phyloP scores from a whole-genome alignment of 768 basidiomycete genomes.

The Boletus rufocinnamomeus region DNA sequence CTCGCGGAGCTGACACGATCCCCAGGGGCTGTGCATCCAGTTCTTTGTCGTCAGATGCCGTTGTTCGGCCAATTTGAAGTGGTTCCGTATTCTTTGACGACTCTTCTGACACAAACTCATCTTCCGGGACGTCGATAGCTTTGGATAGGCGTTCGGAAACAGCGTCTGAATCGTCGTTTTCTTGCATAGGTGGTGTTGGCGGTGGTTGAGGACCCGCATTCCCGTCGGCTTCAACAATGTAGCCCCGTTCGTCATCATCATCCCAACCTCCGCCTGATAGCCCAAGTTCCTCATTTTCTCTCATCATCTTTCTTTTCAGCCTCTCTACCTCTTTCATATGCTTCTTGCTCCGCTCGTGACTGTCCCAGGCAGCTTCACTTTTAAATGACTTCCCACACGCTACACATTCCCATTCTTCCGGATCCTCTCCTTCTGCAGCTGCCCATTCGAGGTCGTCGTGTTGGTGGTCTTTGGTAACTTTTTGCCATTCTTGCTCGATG shows the following conservation, averaged over 20 bases:
- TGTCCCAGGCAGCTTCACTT: conserved; percentile 93
- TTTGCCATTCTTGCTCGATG: conserved; percentile 92
- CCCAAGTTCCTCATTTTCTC: conserved; percentile 69
- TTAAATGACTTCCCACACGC: conserved; percentile 88
- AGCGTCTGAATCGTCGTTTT: conserved; percentile 4
- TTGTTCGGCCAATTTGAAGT: conserved; percentile 6
- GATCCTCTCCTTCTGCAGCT: conserved; percentile 64
- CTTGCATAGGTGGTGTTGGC: conserved; percentile 13
- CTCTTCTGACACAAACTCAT: conserved; percentile 10
- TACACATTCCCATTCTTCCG: conserved; percentile 94
- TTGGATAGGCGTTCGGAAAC: background rate
- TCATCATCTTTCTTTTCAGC: conserved; percentile 73
- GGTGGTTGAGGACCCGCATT: conserved; percentile 15
- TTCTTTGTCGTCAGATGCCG: background rate
- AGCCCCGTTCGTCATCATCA: conserved; percentile 22
- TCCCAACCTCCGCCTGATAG: conserved; percentile 41
- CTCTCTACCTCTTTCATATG: conserved; percentile 86
- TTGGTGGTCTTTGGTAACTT: conserved; percentile 42
- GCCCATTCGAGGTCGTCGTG: conserved; percentile 71
- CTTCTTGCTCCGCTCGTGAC: conserved; percentile 94
- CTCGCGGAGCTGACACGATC: conserved; percentile 16
- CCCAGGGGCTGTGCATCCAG: conserved; percentile 2
- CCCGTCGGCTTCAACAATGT: conserved; percentile 14
- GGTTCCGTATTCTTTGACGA: conserved; percentile 8
- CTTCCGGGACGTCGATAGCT: conserved; percentile 4